Conservation (phyloP, 108 stramenopile species). For the Nitzschia putrida region DNA sequence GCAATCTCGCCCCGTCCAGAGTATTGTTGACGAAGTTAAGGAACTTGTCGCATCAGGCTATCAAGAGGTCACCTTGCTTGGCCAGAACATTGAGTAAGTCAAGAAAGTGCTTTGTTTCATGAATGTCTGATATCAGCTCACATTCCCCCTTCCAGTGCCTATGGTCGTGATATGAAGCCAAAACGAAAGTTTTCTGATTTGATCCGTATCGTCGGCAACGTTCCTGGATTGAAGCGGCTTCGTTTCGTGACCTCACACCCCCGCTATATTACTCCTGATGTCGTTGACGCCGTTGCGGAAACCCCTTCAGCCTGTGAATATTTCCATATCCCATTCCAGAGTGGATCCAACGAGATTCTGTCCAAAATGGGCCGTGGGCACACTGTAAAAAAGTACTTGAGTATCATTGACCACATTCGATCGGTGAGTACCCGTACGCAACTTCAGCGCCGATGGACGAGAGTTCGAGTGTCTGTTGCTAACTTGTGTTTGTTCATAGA, state of each 20-base stretch:
- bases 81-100: slow-evolving; percentile 93
- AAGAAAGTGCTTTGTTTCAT: neutral
- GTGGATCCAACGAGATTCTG: slow-evolving; percentile 85
- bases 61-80: slow-evolving; percentile 94
- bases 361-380: slow-evolving; percentile 95
- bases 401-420: slow-evolving; percentile 89
- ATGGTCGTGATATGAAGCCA: slow-evolving; percentile 86
- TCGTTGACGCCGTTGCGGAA: slow-evolving; percentile 92
- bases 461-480: neutral
- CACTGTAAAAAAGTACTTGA: slow-evolving; percentile 88
- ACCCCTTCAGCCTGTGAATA: slow-evolving; percentile 81
- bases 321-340: slow-evolving; percentile 94
- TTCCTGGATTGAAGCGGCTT: slow-evolving; percentile 81
- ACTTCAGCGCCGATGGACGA: neutral
- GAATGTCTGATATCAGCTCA: neutral
- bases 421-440: slow-evolving; percentile 36
- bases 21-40: slow-evolving; percentile 86
- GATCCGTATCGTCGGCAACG: slow-evolving; percentile 71
- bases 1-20: slow-evolving; percentile 89
- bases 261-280: slow-evolving; percentile 92
- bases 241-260: slow-evolving; percentile 98
- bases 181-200: slow-evolving; percentile 93
- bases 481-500: slow-evolving; percentile 11
- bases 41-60: slow-evolving; percentile 85
- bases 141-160: slow-evolving; percentile 19